phyloP scores from a whole-genome alignment of 106 monocot species.

The Dactylorhiza incarnata region DNA sequence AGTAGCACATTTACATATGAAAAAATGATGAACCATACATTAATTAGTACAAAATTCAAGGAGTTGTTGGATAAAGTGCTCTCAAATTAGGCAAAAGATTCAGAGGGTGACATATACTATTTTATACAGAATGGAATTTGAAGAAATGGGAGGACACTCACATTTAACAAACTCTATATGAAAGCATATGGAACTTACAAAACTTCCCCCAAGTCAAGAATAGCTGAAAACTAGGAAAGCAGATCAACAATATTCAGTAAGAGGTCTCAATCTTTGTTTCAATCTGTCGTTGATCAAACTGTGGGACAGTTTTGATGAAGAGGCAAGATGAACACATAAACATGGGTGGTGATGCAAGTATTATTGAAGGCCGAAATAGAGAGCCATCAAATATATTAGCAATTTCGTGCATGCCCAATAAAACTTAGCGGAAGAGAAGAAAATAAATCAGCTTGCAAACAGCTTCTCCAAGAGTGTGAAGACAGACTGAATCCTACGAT shows the following conservation, averaged over 20 bases:
- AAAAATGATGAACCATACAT: neutral
- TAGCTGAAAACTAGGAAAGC: neutral
- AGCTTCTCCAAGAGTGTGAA: neutral
- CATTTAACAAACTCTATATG: neutral
- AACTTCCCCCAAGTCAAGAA: neutral
- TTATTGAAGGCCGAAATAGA: neutral
- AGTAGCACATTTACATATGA: neutral
- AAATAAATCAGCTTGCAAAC: neutral
- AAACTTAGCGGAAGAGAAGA: neutral
- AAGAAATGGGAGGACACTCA: neutral
- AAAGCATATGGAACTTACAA: neutral
- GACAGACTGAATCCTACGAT: neutral
- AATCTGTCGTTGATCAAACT: neutral
- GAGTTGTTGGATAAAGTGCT: neutral
- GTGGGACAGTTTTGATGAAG: neutral
- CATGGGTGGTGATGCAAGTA: neutral
- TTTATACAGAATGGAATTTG: neutral
- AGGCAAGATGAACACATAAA: neutral
- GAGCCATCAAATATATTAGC: neutral
- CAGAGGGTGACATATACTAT: neutral
- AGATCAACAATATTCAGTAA: neutral
- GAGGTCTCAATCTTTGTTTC: neutral
- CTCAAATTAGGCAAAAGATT: neutral
- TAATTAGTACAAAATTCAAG: neutral
- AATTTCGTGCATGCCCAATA: neutral